Conservation (phyloP, 805 yeast species). For the Alloascoidea hylecoeti region DNA sequence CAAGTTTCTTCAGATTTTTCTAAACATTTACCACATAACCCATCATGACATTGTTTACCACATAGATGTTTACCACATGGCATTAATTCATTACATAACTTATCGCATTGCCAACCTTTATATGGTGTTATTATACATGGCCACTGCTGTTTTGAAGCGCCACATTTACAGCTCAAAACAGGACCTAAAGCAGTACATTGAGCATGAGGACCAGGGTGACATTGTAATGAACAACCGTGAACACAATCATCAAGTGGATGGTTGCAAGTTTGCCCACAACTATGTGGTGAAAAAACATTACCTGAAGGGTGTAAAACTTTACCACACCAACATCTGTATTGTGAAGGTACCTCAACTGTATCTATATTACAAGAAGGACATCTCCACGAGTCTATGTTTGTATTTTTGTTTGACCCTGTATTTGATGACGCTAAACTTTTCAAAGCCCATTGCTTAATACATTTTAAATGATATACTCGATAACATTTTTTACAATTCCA, state of each 20-base stretch:
- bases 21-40: constrained; percentile 67
- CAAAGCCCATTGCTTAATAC: constrained; percentile 79
- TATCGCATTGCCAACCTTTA: constrained; percentile 56
- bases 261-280: constrained; percentile 80
- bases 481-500: constrained; percentile 76
- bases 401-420: constrained; percentile 23
- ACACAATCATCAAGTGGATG: constrained; percentile 39
- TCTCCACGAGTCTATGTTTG: no score
- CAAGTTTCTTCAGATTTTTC: constrained; percentile 35
- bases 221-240: constrained; percentile 60
- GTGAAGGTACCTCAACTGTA: constrained; percentile 30
- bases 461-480: constrained; percentile 74
- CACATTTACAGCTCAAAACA: constrained; percentile 57
- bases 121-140: constrained; percentile 69
- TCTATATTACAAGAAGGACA: constrained; percentile 72
- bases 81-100: constrained; percentile 41
- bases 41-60: constrained; percentile 52
- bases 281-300: constrained; percentile 55
- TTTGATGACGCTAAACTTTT: constrained; percentile 53
- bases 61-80: constrained; percentile 70
- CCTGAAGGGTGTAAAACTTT: constrained; percentile 51
- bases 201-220: constrained; percentile 89
- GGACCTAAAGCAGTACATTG: constrained; percentile 74
- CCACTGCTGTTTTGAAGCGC: constrained; percentile 44
- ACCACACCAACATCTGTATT: constrained; percentile 82